Base-by-base conservation (phyloP, 2,329 filamentous ascomycete genomes). In the Cladophialophora psammophila region DNA sequence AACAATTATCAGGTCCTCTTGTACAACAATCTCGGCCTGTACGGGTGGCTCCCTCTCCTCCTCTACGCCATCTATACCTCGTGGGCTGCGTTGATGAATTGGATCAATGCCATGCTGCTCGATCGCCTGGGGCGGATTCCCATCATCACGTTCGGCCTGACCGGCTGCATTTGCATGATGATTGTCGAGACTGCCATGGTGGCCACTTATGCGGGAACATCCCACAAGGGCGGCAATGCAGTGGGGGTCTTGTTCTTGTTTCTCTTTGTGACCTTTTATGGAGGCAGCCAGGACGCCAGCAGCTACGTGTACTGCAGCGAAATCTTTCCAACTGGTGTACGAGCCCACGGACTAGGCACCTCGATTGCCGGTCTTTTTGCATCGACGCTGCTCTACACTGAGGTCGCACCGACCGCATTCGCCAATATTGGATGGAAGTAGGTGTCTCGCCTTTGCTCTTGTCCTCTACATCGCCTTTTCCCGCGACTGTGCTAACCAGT, bases 231-330 rank as follows among this genome's bases (percentile, higher is more conserved):
- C 3, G 78, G 77, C 6, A 74, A 77, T 15, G 73, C 74, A 26
- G 77, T 75, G 3, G 77, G 75, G 4, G 75, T 80, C 0, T 78
- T 80, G 66, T 80, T 80, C 69, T 70, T 79, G 40, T 80, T 78
- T 69, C 75, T 80, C 64, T 79, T 76, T 60, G 77, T 79, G 34
- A 71, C 77, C 61, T 81, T 76, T 70, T 81, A 78, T 76, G 77
- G 75, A 45, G 80, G 78, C 34, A 82, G 76, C 71, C 77, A 81
- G 38, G 81, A 83, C 66, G 81, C 81, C 1, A 82, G 78, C 12
- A 80, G 81, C 74, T 83, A 82, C 60, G 74, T 82, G 18, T 82
- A 82, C 60, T 77, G 80, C 32, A 76, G 78, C 4, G 80, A 82
- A 71, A 82, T 82, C n/a, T 82, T 81, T 70, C 81, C 79, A 4